Evolutionary conservation across 805 yeast species (phyloP).

Genomic region (Suhomyces tanzawaensis): DNA sequence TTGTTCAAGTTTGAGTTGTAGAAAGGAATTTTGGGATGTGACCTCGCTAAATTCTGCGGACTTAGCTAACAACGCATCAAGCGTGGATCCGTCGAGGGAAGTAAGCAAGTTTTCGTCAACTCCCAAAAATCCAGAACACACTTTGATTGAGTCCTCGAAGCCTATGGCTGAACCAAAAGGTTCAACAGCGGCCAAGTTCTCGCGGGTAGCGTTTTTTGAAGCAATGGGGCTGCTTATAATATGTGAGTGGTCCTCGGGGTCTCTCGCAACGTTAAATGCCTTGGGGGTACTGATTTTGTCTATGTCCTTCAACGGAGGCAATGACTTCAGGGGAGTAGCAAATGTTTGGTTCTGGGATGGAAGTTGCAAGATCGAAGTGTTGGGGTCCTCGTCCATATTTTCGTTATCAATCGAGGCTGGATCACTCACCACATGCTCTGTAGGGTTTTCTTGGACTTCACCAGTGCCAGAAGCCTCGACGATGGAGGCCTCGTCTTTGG

Average conservation of each 20-base stretch:
- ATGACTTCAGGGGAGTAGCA: constrained; percentile 40
- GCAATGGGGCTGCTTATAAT: constrained; percentile 23
- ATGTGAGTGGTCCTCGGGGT: constrained; percentile 14
- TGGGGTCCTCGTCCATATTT: constrained; percentile 13
- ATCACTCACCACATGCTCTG: too few relatives aligned
- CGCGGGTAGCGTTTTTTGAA: constrained; percentile 2
- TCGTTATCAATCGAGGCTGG: neutral
- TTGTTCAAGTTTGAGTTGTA: constrained; percentile 37
- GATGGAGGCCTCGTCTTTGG: too few relatives aligned
- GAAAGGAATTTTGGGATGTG: constrained; percentile 28
- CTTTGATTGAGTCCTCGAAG: constrained; percentile 12
- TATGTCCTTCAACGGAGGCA: constrained; percentile 43
- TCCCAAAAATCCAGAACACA: constrained; percentile 27
- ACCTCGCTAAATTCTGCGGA: constrained; percentile 29
- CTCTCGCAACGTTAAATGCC: constrained; percentile 40
- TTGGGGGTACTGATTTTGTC: constrained; percentile 42
- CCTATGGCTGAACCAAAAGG: constrained; percentile 2
- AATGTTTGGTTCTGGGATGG: constrained; percentile 16
- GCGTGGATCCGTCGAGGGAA: constrained; percentile 11
- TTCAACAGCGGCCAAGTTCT: neutral
- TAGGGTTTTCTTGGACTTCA: too few relatives aligned
- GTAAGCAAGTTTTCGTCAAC: constrained; percentile 19
- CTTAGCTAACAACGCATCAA: constrained; percentile 22
- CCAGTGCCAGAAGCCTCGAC: too few relatives aligned
- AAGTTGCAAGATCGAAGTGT: constrained; percentile 7